These are phyloP conservation scores for Nemania sp. DNA, from an alignment of 2,329 filamentous ascomycete species.

Conservation along the genomic window DNA sequence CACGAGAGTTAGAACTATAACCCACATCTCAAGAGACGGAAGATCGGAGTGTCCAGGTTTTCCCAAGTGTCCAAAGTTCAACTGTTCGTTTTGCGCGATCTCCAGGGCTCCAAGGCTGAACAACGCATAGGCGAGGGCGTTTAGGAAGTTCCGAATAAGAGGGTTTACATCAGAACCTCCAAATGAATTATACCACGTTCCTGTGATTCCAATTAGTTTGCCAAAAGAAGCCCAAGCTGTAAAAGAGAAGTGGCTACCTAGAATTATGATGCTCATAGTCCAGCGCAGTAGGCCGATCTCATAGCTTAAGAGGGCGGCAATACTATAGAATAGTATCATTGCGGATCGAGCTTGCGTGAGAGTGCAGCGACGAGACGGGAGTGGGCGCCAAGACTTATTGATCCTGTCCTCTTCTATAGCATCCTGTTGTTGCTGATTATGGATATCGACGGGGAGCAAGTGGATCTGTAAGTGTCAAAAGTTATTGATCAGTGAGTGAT, in stretches of 20 bases:
- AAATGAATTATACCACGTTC: slow-evolving; percentile 1
- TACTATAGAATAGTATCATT: not conserved
- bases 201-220: not conserved
- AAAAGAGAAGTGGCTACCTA: not conserved
- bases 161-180: slow-evolving; percentile 6
- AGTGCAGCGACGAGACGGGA: not conserved
- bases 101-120: slow-evolving; percentile 1
- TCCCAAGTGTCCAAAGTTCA: not conserved
- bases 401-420: not conserved
- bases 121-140: not conserved
- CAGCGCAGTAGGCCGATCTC: not conserved
- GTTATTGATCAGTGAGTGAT: not conserved
- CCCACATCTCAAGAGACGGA: slow-evolving; percentile 16
- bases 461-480: not conserved
- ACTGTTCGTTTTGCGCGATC: not conserved
- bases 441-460: not conserved
- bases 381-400: not conserved
- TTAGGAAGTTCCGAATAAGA: not conserved
- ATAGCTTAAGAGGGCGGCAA: not conserved
- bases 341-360: not conserved
- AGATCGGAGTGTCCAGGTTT: not conserved
- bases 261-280: not conserved
- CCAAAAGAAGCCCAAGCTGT: not conserved
- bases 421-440: not conserved
- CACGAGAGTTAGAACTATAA: slow-evolving; percentile 13